phyloP scores from a whole-genome alignment of 2,329 filamentous ascomycete genomes.

The Exophiala sideris region DNA sequence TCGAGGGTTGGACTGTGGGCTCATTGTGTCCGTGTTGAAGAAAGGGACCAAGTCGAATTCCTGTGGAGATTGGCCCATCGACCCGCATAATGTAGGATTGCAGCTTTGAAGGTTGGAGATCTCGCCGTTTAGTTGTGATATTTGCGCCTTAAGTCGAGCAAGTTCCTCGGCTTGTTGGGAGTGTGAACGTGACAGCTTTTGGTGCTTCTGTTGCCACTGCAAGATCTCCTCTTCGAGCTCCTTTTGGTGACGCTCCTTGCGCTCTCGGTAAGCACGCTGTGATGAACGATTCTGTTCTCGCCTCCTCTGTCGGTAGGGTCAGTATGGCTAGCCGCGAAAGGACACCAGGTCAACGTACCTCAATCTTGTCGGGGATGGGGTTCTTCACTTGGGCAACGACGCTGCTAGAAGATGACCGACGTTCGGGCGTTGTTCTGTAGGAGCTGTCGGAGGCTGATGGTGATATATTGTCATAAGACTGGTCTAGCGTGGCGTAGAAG shows the following conservation, averaged over 20 bases:
- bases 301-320: conserved; percentile 17
- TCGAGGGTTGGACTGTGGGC: conserved; percentile 16
- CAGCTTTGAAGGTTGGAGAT: conserved; percentile 22
- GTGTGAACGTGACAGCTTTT: conserved; percentile 21
- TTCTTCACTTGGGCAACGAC: conserved; percentile 19
- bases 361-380: conserved; percentile 27
- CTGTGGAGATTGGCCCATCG: conserved; percentile 20
- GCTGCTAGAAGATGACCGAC: conserved; percentile 10
- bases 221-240: conserved; percentile 67
- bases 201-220: conserved; percentile 26
- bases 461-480: conserved; percentile 21
- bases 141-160: conserved; percentile 21
- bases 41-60: conserved; percentile 27
- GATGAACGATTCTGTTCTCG: conserved; percentile 28
- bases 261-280: conserved; percentile 91
- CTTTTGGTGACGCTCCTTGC: conserved; percentile 90
- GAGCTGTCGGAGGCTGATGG: conserved; percentile 19
- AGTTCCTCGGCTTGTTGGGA: conserved; percentile 24
- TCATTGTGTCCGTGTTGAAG: conserved; percentile 14
- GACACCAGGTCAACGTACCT: conserved; percentile 11
- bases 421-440: conserved; percentile 16
- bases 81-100: conserved; percentile 18
- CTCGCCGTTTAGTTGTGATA: conserved; percentile 24
- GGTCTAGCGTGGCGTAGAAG: conserved; percentile 24
- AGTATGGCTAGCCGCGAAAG: neutral